These are phyloP conservation scores for Mucuna pruriens DNA, from an alignment of 306 rosid species.

Conservation along the genomic window DNA sequence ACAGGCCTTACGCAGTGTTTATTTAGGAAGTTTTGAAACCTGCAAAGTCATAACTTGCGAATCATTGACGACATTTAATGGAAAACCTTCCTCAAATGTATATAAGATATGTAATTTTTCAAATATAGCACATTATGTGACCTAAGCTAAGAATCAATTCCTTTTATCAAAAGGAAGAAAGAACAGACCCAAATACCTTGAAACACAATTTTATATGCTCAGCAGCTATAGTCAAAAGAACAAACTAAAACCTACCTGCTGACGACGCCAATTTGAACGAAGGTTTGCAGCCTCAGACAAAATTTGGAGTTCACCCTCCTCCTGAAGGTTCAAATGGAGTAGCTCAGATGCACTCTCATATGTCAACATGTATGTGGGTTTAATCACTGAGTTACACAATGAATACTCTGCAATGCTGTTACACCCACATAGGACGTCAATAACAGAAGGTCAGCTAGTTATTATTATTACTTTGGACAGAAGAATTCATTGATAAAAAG, in stretches of 20 bases:
- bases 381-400: constrained; percentile 81
- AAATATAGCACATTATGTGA: neutral
- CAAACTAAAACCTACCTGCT: constrained; percentile 66
- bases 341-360: constrained; percentile 97
- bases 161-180: neutral
- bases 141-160: constrained; percentile 17
- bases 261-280: constrained; percentile 78
- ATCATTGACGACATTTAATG: constrained; percentile 10
- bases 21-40: constrained; percentile 29
- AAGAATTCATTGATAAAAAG: constrained; percentile 8
- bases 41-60: neutral
- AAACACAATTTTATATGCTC: constrained; percentile 16
- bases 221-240: constrained; percentile 14
- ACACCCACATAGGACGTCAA: constrained; percentile 35
- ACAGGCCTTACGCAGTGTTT: neutral
- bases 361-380: constrained; percentile 96
- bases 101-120: neutral
- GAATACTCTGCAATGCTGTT: constrained; percentile 92
- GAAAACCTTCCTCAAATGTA: constrained; percentile 16
- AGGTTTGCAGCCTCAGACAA: constrained; percentile 91
- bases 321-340: constrained; percentile 83
- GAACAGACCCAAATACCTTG: neutral
- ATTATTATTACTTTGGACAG: constrained; percentile 12
- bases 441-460: constrained; percentile 13
- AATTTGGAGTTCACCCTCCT: constrained; percentile 84